Evolutionary conservation across 1,284 basidiomycete species (phyloP).

Genomic region (Puccinia novopanici): DNA sequence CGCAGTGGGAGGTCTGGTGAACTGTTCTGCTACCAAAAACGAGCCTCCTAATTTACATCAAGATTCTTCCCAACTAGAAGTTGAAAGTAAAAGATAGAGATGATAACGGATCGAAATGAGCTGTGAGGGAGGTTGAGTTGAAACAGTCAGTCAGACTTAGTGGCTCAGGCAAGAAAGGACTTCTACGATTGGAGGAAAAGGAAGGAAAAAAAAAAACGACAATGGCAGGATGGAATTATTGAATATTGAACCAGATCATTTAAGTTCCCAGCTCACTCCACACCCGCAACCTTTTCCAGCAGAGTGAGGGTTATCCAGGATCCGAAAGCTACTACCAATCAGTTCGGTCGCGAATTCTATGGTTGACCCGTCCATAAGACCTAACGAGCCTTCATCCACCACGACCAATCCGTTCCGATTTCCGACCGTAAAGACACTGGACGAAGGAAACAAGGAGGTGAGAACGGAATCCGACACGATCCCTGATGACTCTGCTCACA

Average conservation of each 20-base stretch:
- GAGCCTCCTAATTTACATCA: too few relatives aligned
- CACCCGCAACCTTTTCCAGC: conserved; percentile 84
- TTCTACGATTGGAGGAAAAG: too few relatives aligned
- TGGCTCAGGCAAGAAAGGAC: too few relatives aligned
- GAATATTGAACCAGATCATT: not conserved
- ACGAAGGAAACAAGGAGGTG: not conserved
- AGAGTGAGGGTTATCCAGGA: conserved; percentile 78
- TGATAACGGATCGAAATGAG: too few relatives aligned
- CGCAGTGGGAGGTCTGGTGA: too few relatives aligned
- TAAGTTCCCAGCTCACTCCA: conserved; percentile 73
- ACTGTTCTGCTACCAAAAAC: too few relatives aligned
- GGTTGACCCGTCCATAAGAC: conserved; percentile 76
- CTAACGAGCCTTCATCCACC: conserved; percentile 77
- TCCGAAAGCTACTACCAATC: conserved; percentile 80
- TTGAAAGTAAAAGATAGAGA: too few relatives aligned
- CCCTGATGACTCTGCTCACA: conserved; percentile 65
- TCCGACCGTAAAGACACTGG: conserved; percentile 24
- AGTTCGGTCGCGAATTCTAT: conserved; percentile 87
- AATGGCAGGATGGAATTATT: too few relatives aligned
- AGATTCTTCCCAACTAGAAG: too few relatives aligned
- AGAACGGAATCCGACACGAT: conserved; percentile 27
- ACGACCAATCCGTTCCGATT: conserved; percentile 62
- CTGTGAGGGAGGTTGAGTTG: too few relatives aligned
- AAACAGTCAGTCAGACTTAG: too few relatives aligned
- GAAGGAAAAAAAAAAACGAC: too few relatives aligned